These are phyloP conservation scores for Taphrina deformans DNA, from an alignment of 1,139 yeast genomes.

Conservation along the genomic window DNA sequence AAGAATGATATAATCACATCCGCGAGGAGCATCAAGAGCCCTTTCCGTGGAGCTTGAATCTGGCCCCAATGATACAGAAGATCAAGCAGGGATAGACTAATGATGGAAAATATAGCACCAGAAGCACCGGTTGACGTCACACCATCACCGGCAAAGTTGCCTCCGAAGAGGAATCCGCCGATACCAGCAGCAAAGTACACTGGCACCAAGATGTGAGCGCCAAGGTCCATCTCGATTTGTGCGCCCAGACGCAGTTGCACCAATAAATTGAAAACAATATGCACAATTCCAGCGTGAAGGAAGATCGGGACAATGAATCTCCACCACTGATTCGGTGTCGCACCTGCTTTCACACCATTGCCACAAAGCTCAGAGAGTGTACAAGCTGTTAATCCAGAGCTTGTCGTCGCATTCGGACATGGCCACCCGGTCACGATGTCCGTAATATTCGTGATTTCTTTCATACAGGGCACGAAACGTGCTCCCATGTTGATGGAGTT, in stretches of 20 bases:
- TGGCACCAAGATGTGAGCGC: slow-evolving; percentile 56
- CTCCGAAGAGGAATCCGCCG: slow-evolving; percentile 68
- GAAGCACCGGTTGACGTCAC: slow-evolving; percentile 72
- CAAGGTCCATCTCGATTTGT: slow-evolving; percentile 62
- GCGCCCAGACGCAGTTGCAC: slow-evolving; percentile 65
- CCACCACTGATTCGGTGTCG: slow-evolving; percentile 66
- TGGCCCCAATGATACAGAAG: slow-evolving; percentile 58
- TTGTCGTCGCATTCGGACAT: slow-evolving; percentile 67
- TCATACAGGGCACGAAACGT: slow-evolving; percentile 73
- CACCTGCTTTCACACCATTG: slow-evolving; percentile 50
- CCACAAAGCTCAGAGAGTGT: slow-evolving; percentile 63
- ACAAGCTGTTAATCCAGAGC: slow-evolving; percentile 55
- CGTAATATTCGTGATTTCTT: slow-evolving; percentile 55
- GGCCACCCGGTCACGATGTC: slow-evolving; percentile 57
- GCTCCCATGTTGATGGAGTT: slow-evolving; percentile 49
- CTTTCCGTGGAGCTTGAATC: slow-evolving; percentile 49
- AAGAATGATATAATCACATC: slow-evolving; percentile 65
- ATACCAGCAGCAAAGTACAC: slow-evolving; percentile 66
- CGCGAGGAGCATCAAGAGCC: slow-evolving; percentile 53
- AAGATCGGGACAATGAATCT: slow-evolving; percentile 70
- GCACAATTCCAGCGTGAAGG: slow-evolving; percentile 72
- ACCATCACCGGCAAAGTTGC: slow-evolving; percentile 70
- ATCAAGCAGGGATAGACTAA: slow-evolving; percentile 62
- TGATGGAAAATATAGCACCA: slow-evolving; percentile 72
- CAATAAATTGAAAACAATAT: slow-evolving; percentile 63